phyloP scores from a whole-genome alignment of 2,329 filamentous ascomycete genomes.

The Diaporthe aspalathi region DNA sequence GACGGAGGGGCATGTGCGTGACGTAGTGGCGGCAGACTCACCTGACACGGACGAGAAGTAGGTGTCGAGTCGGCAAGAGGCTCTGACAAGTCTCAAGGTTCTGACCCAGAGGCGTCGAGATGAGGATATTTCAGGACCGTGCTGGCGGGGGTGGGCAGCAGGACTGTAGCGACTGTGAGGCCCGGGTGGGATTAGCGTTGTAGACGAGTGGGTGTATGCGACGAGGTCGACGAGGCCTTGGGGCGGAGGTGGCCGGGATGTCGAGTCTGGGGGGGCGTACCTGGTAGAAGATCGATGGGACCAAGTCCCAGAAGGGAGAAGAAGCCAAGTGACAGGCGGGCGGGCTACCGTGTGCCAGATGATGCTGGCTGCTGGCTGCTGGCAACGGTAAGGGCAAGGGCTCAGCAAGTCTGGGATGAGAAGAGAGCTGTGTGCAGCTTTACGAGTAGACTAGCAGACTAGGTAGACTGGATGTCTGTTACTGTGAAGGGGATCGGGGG shows the following conservation, averaged over 20 bases:
- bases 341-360: background rate
- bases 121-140: slow-evolving; percentile 29
- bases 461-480: background rate
- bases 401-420: background rate
- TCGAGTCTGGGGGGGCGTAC: slow-evolving; percentile 16
- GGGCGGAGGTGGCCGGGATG: slow-evolving; percentile 10
- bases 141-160: slow-evolving; percentile 22
- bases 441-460: background rate
- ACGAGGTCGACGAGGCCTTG: slow-evolving; percentile 14
- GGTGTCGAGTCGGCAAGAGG: slow-evolving; percentile 11
- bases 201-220: background rate
- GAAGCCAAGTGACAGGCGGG: background rate
- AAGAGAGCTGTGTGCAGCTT: slow-evolving; percentile 8
- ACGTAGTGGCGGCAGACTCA: slow-evolving; percentile 5
- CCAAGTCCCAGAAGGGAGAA: background rate
- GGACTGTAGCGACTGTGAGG: slow-evolving; percentile 1
- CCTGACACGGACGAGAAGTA: slow-evolving; percentile 7
- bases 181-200: slow-evolving; percentile 19
- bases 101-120: slow-evolving; percentile 10
- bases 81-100: slow-evolving; percentile 18
- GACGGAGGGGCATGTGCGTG: background rate
- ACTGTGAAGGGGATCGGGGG: slow-evolving; percentile 13
- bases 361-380: background rate
- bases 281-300: background rate
- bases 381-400: slow-evolving; percentile 1